Evolutionary conservation across 2,329 filamentous ascomycete species (phyloP), one percentile per base, ranked within the genome.

Genomic region (Allantophomopsis cytisporea): DNA sequence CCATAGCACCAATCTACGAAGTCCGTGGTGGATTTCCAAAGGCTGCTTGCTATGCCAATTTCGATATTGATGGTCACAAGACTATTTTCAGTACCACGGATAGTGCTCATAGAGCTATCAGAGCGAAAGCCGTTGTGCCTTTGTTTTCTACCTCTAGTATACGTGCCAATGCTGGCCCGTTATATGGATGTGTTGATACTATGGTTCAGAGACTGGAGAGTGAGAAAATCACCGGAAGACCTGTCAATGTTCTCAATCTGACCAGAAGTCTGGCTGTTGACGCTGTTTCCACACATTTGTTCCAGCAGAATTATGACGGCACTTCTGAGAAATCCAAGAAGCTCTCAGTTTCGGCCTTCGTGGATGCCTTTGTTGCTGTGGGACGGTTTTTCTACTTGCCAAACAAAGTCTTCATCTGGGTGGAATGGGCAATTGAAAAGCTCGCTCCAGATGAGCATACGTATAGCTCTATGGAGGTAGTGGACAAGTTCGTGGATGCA

Each of bases 331-430:
- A 50, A 14, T 49, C 55, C 7, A 45, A 46, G 31, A 37, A 50
- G 45, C 43, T 69, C 43, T 60, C 61, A 40, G 58, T 66, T n/a
- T 59, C 60, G 35, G 52, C 57, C 0, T 73, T 73, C 47, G 69
- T 76, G 11, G 65, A 74, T 49, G 59, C 64, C 2, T 69, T 71
- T 45, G 69, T 74, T 2, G 68, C 64, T 4, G 64, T 73, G 6
- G 68, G 69, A 1, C 57, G 67, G 3, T 71, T 73, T 48, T 73
- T 69, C 50, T 71, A 71, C 45, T 49, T 74, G 1, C 66, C 66
- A 1, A 62, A 57, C 17, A 52, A 44, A 35, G 47, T 59, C 3
- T 67, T 69, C 41, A 41, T 54, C 11, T 50, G 43, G 44, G 13
- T 54, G 38, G 47, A 57, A 28, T 50, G 45, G 47, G 41, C 41